Evolutionary conservation across 139 green algal genomes (phyloP).

Genomic region (Micromonas pusilla): DNA sequence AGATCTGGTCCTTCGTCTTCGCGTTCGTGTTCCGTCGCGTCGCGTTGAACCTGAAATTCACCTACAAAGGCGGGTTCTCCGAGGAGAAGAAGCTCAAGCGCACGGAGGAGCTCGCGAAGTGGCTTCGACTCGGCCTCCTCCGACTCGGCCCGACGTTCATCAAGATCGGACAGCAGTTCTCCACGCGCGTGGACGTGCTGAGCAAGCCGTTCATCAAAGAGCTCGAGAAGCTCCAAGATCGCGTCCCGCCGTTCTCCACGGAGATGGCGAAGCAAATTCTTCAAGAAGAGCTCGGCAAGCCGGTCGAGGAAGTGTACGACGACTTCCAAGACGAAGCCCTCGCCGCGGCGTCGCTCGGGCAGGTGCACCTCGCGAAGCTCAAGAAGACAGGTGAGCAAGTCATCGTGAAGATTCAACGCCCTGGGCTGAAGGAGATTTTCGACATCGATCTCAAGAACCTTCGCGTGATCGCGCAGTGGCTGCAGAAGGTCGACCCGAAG

Average conservation of each 20-base stretch:
- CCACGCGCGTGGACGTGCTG: conserved; percentile 90
- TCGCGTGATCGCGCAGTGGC: conserved; percentile 68
- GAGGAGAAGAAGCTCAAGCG: conserved; percentile 22
- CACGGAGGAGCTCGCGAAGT: conserved; percentile 71
- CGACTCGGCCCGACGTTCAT: conserved; percentile 90
- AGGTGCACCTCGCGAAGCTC: conserved; percentile 79
- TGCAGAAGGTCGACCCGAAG: conserved; percentile 81
- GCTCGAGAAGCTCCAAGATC: conserved; percentile 94
- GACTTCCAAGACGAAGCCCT: conserved; percentile 79
- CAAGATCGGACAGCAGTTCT: conserved; percentile 96
- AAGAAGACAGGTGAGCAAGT: conserved; percentile 60
- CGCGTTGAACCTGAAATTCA: conserved; percentile 38
- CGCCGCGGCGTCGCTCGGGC: conserved; percentile 84
- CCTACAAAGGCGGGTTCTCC: conserved; percentile 21
- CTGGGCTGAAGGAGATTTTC: conserved; percentile 89
- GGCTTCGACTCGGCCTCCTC: conserved; percentile 91
- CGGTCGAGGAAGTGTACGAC: conserved; percentile 68
- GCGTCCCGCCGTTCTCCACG: conserved; percentile 84
- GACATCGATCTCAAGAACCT: conserved; percentile 97
- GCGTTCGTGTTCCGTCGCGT: conserved; percentile 60
- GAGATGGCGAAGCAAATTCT: conserved; percentile 73
- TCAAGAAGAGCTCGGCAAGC: conserved; percentile 64
- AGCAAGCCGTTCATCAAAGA: conserved; percentile 89
- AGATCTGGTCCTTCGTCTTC: conserved; percentile 89
- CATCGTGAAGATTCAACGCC: conserved; percentile 97